Evolutionary conservation across 768 basidiomycete genomes (phyloP), one percentile per base, ranked within the genome.

Genomic region (Suillus weaverae): DNA sequence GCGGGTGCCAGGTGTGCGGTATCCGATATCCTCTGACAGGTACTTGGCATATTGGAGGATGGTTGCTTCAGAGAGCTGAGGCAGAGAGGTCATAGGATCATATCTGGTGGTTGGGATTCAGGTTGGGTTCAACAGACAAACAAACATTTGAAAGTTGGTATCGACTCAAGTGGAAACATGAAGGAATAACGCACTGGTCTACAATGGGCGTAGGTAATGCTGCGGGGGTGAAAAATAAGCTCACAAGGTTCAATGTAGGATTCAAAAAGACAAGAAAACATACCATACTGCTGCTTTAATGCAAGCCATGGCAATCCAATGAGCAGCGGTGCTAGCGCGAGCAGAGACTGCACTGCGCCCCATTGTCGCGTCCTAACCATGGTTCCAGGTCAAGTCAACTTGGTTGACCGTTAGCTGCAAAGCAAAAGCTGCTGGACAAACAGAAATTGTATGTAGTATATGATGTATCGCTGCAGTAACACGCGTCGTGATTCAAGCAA

Each of bases 21-120:
- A 98, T 2, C 95, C 96, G 54, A 95, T 94, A 6, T 86, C 88
- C 72, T 95, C 94, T 0, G 94, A 93, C 8, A 94, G 84, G 64
- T 88, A 76, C 67, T 84, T 86, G 4, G 88, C 85, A 54, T 87
- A 79, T 7, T 79, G 81, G 3, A 92, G 83, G 60, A 94, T 89
- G 16, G 83, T 84, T 0, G 83, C 72, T 74, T 93, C 91, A 0
- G 91, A 91, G 32, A 92, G 84, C 70, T 90, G 89, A 5, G 91
- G 89, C 4, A 86, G 75, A 39, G 80, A 77, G 0, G 88, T 91
- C 13, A 70, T 64, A 6, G 88, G 81, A 73, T 91, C 73, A 56
- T 78, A 78, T 54, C 76, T 77, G 36, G n/a, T 7, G 33, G 70
- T 54, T 26, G 20, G 5, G 30, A 30, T 46, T 38, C 39, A 30